phyloP scores from a whole-genome alignment of 345 rosid genomes.

The Triadica sebifera region DNA sequence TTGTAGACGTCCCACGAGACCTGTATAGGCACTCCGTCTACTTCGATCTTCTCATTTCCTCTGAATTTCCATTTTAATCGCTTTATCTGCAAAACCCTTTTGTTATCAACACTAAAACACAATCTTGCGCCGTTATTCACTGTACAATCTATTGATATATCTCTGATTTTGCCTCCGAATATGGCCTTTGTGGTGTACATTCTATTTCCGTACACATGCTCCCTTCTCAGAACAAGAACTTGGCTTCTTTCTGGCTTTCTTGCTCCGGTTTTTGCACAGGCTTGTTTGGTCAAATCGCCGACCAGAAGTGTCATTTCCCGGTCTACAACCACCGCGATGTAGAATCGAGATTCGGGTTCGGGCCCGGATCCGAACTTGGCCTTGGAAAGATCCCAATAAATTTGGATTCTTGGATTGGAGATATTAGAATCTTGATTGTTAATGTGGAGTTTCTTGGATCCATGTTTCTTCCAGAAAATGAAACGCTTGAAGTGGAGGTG shows the following conservation, averaged over 20 bases:
- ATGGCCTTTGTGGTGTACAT: slow-evolving; percentile 61
- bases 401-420: slow-evolving; percentile 35
- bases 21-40: slow-evolving; percentile 67
- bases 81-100: slow-evolving; percentile 64
- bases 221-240: slow-evolving; percentile 65
- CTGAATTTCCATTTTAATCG: slow-evolving; percentile 87
- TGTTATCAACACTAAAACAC: slow-evolving; percentile 52
- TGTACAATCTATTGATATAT: slow-evolving; percentile 65
- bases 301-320: slow-evolving; percentile 66
- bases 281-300: slow-evolving; percentile 67
- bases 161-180: slow-evolving; percentile 70
- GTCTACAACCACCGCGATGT: slow-evolving; percentile 67
- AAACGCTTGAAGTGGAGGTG: slow-evolving; percentile 68
- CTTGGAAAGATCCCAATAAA: slow-evolving; percentile 76
- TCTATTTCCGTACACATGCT: slow-evolving; percentile 68
- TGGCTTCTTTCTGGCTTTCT: slow-evolving; percentile 38
- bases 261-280: slow-evolving; percentile 51
- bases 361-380: slow-evolving; percentile 83
- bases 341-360: slow-evolving; percentile 78
- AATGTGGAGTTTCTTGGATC: slow-evolving; percentile 48
- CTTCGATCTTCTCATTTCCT: slow-evolving; percentile 75
- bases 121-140: slow-evolving; percentile 60
- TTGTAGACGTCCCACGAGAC: slow-evolving; percentile 95
- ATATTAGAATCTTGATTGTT: not conserved
- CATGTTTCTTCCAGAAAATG: slow-evolving; percentile 75